A percentile compares a stretch with the other conserved stretches of the same genome.
Conservation (phyloP, 2,329 filamentous ascomycete genomes). For the Xylariaceae sp. region DNA sequence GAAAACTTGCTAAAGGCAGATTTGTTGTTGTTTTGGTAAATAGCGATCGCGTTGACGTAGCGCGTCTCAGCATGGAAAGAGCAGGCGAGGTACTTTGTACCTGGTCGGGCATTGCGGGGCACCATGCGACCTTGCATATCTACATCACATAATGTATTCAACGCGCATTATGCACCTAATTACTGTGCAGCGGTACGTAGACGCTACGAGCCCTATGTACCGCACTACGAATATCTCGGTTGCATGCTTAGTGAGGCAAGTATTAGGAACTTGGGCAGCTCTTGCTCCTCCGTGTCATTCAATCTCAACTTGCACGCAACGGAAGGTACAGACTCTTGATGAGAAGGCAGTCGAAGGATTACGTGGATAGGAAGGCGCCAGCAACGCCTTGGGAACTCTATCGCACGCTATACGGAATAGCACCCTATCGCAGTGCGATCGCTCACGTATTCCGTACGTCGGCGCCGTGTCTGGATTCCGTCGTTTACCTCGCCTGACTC, state of each 20-base stretch:
- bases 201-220: background rate
- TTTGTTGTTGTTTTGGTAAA: slow-evolving; percentile 15
- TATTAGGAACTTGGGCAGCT: background rate
- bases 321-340: background rate
- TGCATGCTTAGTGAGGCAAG: background rate
- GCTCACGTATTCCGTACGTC: no score
- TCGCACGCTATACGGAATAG: background rate
- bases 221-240: background rate
- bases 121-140: background rate
- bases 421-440: no score
- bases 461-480: no score
- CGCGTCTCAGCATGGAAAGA: background rate
- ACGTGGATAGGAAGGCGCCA: no score
- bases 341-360: no score
- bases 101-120: background rate
- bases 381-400: background rate
- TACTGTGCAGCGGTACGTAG: background rate
- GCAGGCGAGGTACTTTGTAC: background rate
- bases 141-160: background rate
- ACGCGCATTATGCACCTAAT: background rate
- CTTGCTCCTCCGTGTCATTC: background rate
- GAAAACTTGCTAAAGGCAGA: background rate
- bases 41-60: slow-evolving; percentile 11
- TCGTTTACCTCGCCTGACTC: no score
- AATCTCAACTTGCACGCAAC: background rate